Conservation (phyloP, 768 basidiomycete genomes). For the Chalciporus piperatus region DNA sequence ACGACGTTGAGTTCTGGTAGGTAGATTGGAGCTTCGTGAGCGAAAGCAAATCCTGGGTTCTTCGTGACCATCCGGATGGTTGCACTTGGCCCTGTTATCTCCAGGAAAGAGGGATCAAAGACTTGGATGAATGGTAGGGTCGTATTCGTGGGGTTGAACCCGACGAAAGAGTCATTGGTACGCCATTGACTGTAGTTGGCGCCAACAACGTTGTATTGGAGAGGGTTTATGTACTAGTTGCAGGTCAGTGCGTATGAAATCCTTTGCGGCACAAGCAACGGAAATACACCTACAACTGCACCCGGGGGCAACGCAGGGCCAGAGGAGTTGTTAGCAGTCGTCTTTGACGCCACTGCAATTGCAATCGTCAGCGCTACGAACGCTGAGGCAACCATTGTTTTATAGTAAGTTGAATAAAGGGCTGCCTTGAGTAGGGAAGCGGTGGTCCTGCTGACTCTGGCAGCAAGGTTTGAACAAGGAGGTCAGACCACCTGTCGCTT, state of each 20-base stretch:
- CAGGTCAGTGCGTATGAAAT: background rate
- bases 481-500: background rate
- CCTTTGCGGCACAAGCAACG: background rate
- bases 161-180: constrained; percentile 35
- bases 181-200: constrained; percentile 38
- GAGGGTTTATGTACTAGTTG: constrained; percentile 48
- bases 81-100: constrained; percentile 55
- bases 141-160: constrained; percentile 61
- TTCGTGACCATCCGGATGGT: constrained; percentile 58
- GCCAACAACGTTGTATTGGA: constrained; percentile 50
- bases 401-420: background rate
- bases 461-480: too few species aligned
- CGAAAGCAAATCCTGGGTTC: constrained; percentile 63
- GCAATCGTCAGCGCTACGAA: background rate
- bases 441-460: too few species aligned
- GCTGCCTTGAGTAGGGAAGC: too few species aligned
- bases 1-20: constrained; percentile 65
- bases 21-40: constrained; percentile 78
- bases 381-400: constrained; percentile 3
- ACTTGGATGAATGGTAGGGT: constrained; percentile 60
- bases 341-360: background rate
- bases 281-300: constrained; percentile 14
- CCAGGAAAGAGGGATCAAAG: constrained; percentile 53
- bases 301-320: constrained; percentile 14
- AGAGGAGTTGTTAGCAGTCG: background rate